phyloP scores from a whole-genome alignment of 176 grass and related monocot species.

The Oryza officinalis region DNA sequence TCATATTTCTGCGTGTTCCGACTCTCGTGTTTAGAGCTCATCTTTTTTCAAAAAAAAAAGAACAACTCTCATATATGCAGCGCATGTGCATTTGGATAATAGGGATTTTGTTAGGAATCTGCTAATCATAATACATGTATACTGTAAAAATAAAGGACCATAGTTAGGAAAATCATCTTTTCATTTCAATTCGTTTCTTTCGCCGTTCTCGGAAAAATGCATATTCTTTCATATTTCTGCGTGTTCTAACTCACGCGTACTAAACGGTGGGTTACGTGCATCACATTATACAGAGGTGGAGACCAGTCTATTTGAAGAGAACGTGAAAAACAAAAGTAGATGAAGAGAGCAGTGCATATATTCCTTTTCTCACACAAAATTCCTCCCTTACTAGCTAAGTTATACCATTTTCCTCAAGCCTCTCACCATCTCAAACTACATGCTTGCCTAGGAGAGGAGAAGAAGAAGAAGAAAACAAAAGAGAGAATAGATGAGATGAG shows the following conservation, averaged over 20 bases:
- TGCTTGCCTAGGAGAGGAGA: background rate
- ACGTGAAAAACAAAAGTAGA: background rate
- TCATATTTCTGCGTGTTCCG: background rate
- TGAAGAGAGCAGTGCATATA: constrained; percentile 1
- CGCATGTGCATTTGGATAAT: too few relatives aligned
- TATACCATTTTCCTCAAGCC: background rate
- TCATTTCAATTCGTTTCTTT: too few relatives aligned
- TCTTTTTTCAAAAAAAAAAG: too few relatives aligned
- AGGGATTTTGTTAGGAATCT: too few relatives aligned
- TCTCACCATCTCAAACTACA: constrained; percentile 3
- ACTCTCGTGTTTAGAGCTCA: too few relatives aligned
- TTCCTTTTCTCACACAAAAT: constrained; percentile 27
- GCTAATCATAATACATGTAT: too few relatives aligned
- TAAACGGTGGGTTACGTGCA: background rate
- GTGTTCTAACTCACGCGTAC: background rate
- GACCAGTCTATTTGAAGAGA: too few relatives aligned
- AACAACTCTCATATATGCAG: too few relatives aligned
- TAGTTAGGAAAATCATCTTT: too few relatives aligned
- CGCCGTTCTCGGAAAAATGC: background rate
- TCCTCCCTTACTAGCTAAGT: constrained; percentile 58
- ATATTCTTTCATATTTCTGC: background rate
- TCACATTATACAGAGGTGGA: background rate
- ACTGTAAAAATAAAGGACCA: too few relatives aligned
- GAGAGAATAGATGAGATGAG: background rate
- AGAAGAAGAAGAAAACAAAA: background rate